Evolutionary conservation across 768 basidiomycete genomes (phyloP).

Genomic region (Antrodiella citrinella): DNA sequence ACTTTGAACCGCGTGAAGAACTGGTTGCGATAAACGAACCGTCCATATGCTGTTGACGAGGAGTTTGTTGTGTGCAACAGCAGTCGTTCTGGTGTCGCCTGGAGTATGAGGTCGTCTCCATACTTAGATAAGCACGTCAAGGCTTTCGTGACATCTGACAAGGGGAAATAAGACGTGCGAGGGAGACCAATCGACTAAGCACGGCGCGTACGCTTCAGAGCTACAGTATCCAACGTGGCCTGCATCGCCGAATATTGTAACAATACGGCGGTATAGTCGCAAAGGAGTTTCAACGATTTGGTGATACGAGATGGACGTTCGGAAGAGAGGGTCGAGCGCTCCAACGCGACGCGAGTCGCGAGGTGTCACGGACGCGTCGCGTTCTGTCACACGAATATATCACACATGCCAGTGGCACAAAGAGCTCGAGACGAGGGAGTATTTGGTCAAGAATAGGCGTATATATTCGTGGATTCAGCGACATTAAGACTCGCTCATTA

Average conservation of each 20-base stretch:
- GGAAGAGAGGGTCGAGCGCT: too few relatives aligned
- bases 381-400: too few relatives aligned
- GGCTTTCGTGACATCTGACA: constrained; percentile 66
- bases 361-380: too few relatives aligned
- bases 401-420: too few relatives aligned
- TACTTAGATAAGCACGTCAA: constrained; percentile 73
- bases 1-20: constrained; percentile 69
- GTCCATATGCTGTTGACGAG: constrained; percentile 74
- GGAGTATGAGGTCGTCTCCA: constrained; percentile 71
- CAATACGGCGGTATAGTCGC: too few relatives aligned
- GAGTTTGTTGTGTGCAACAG: constrained; percentile 71
- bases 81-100: constrained; percentile 52
- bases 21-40: constrained; percentile 57
- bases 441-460: too few relatives aligned
- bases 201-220: constrained; percentile 36
- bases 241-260: constrained; percentile 58
- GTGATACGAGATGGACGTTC: too few relatives aligned
- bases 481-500: too few relatives aligned
- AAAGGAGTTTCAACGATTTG: too few relatives aligned
- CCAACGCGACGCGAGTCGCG: too few relatives aligned
- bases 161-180: neutral
- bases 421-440: too few relatives aligned
- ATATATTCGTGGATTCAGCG: too few relatives aligned
- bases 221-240: constrained; percentile 51
- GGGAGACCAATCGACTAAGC: neutral